Evolutionary conservation across 306 rosid species (phyloP).

Genomic region (Clitoria ternatea): DNA sequence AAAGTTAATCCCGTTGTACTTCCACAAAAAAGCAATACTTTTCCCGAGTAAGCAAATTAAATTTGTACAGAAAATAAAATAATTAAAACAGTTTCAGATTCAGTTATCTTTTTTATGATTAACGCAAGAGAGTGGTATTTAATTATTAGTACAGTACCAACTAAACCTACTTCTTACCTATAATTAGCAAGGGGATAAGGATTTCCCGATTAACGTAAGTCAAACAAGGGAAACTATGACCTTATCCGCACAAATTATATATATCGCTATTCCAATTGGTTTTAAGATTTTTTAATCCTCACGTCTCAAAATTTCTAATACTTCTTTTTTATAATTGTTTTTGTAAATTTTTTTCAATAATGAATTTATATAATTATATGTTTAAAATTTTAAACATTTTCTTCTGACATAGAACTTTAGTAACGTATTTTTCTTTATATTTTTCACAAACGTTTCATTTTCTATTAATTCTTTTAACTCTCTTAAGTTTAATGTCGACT

Average conservation of each 20-base stretch:
- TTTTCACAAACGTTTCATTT: no score
- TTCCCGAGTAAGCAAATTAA: not conserved
- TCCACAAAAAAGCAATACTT: no score
- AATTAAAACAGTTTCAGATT: not conserved
- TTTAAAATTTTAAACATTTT: no score
- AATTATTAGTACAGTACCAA: not conserved
- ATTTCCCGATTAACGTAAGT: not conserved
- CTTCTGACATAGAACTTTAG: no score
- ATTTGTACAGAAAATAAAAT: not conserved
- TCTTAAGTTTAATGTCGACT: no score
- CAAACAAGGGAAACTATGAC: not conserved
- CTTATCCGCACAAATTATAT: slow-evolving; percentile 3
- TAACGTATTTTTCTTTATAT: no score
- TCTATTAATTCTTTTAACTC: no score
- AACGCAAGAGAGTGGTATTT: not conserved
- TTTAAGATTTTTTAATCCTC: not conserved
- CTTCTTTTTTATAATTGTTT: no score
- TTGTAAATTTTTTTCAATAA: no score
- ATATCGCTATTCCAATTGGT: not conserved
- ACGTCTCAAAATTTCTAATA: not conserved
- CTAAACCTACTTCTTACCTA: slow-evolving; percentile 19
- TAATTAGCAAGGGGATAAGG: slow-evolving; percentile 14
- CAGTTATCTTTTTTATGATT: not conserved
- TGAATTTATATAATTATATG: no score
- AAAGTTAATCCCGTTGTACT: no score